Conservation (phyloP, 2,329 filamentous ascomycete genomes). For the Aschersonia sp. region DNA sequence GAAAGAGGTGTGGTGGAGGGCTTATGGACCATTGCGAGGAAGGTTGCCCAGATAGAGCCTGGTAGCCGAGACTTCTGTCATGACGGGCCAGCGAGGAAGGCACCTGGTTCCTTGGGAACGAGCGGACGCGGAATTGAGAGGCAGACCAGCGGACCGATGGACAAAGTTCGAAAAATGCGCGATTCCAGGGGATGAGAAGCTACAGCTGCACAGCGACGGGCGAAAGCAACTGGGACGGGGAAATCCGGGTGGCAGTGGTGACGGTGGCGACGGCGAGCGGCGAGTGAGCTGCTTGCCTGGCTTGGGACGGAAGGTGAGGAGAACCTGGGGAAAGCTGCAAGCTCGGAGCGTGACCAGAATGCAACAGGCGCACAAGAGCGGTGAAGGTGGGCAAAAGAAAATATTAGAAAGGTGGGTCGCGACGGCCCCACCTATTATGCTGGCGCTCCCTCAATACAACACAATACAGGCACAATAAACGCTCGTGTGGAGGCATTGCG, state of each 20-base stretch:
- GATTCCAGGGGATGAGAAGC: too few relatives aligned
- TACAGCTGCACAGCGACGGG: too few relatives aligned
- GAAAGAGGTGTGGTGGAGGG: conserved; percentile 9
- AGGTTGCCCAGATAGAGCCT: conserved; percentile 96
- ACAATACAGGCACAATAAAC: too few relatives aligned
- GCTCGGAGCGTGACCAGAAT: conserved; percentile 3
- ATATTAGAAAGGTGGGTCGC: conserved; percentile 2
- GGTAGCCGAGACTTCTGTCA: conserved; percentile 82
- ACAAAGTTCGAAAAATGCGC: too few relatives aligned
- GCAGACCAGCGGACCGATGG: too few relatives aligned
- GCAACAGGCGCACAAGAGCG: neutral
- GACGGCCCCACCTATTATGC: neutral
- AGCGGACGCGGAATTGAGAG: too few relatives aligned
- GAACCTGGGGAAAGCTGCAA: conserved; percentile 1
- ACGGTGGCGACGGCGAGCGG: neutral
- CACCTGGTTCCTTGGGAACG: neutral
- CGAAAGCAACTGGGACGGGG: neutral
- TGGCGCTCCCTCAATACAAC: too few relatives aligned
- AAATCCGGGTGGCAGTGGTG: conserved; percentile 2
- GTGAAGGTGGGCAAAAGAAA: conserved; percentile 2
- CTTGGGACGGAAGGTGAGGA: conserved; percentile 1
- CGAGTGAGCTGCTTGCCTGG: neutral
- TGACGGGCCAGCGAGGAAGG: conserved; percentile 12
- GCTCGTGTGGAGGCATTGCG: too few relatives aligned
- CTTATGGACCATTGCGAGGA: conserved; percentile 69